A percentile compares a stretch with the other conserved stretches of the same genome.
phyloP scores from a whole-genome alignment of 192 early-diverging fungal species.

The Linnemannia elongata region DNA sequence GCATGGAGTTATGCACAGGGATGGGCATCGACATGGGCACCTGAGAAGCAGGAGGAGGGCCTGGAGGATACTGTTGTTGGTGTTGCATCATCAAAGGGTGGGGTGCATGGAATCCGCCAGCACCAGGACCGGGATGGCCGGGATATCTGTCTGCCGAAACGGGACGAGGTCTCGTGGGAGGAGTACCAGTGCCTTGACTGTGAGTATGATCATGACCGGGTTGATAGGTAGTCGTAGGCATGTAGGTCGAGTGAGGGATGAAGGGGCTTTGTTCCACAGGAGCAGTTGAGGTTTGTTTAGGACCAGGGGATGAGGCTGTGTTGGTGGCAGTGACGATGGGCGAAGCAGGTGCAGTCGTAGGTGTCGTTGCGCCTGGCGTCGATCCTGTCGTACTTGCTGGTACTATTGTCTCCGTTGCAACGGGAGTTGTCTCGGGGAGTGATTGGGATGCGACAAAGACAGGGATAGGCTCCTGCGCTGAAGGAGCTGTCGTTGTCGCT shows the following conservation, averaged over 20 bases:
- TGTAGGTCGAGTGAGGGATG: slow-evolving; percentile 39
- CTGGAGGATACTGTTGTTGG: slow-evolving; percentile 30
- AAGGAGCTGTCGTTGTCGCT: not conserved
- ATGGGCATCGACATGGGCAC: slow-evolving; percentile 35
- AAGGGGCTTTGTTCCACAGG: slow-evolving; percentile 31
- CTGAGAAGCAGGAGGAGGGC: slow-evolving; percentile 12
- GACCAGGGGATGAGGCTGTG: not conserved
- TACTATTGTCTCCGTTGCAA: not conserved
- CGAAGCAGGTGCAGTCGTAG: not conserved
- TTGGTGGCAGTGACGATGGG: not conserved
- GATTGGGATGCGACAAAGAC: slow-evolving; percentile 19
- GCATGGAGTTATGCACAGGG: slow-evolving; percentile 18
- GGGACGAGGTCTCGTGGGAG: slow-evolving; percentile 24
- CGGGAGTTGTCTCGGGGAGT: not conserved
- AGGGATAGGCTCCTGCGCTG: slow-evolving; percentile 18
- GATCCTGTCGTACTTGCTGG: not conserved
- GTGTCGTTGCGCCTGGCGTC: not conserved
- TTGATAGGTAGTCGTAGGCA: slow-evolving; percentile 35
- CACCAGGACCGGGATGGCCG: not conserved
- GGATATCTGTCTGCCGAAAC: slow-evolving; percentile 24
- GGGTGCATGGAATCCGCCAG: slow-evolving; percentile 11
- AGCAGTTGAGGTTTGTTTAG: not conserved
- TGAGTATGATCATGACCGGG: slow-evolving; percentile 10
- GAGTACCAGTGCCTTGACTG: not conserved
- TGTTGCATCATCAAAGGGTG: slow-evolving; percentile 47